A percentile compares a stretch with the other conserved stretches of the same genome.
Conservation (phyloP, 495 filamentous ascomycete genomes). For the Tuber umbilicatum region DNA sequence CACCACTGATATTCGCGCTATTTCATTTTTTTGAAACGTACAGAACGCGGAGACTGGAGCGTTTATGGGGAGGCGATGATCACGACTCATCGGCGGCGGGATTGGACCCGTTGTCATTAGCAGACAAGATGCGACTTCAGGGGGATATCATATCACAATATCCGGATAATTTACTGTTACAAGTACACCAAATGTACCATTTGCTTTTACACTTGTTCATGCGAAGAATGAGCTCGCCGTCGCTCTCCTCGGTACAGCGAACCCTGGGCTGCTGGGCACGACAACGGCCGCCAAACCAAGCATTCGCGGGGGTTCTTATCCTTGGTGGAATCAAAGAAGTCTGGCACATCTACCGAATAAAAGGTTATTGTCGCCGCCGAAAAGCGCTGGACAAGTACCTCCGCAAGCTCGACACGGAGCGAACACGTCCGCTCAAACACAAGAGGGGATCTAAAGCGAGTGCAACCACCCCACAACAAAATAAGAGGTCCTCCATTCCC, state of each 20-base stretch:
- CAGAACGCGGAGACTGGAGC: constrained; percentile 31
- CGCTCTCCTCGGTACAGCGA: constrained; percentile 18
- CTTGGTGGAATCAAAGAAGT: constrained; percentile 38
- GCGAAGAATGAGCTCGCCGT: constrained; percentile 32
- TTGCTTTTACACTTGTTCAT: constrained; percentile 39
- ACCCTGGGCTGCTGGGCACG: constrained; percentile 31
- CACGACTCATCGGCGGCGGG: constrained; percentile 10
- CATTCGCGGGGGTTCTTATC: constrained; percentile 36
- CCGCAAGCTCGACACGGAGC: constrained; percentile 27
- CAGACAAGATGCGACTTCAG: constrained; percentile 35
- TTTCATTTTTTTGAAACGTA: constrained; percentile 41
- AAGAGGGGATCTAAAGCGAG: constrained; percentile 9
- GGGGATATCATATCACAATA: constrained; percentile 38
- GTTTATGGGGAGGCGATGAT: constrained; percentile 18
- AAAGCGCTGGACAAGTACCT: constrained; percentile 38
- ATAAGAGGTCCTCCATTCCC: constrained; percentile 17
- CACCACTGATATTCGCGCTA: constrained; percentile 37
- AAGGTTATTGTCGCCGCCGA: constrained; percentile 33
- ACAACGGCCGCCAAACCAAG: constrained; percentile 30
- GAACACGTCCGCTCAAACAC: constrained; percentile 7
- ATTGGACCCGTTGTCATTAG: constrained; percentile 19
- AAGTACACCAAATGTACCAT: constrained; percentile 41
- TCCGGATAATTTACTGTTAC: constrained; percentile 37
- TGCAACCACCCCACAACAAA: constrained; percentile 4
- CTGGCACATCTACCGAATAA: constrained; percentile 33